A percentile compares a stretch with the other conserved stretches of the same genome.
phyloP scores from a whole-genome alignment of 768 basidiomycete species.

The Daedalea quercina region DNA sequence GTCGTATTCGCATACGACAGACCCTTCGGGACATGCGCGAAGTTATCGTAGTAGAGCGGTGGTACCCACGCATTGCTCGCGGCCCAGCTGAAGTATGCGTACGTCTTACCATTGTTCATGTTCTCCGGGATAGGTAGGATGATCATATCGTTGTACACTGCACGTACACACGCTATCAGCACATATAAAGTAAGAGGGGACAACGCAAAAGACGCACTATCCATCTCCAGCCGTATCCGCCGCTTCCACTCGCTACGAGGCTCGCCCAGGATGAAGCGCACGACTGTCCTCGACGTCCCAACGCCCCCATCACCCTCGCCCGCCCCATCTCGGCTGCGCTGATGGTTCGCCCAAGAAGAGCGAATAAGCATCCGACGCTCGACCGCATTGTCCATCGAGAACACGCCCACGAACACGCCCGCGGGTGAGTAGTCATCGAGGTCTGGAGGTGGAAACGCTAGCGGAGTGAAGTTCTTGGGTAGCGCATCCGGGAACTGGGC shows the following conservation, averaged over 20 bases:
- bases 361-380: constrained; percentile 85
- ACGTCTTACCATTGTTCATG: constrained; percentile 93
- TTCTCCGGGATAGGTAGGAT: constrained; percentile 83
- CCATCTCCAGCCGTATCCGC: constrained; percentile 81
- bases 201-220: constrained; percentile 67
- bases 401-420: constrained; percentile 84
- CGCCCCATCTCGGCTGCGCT: constrained; percentile 69
- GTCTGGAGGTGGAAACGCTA: constrained; percentile 64
- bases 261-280: constrained; percentile 85
- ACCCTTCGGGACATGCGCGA: constrained; percentile 33
- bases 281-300: constrained; percentile 77
- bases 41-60: constrained; percentile 51
- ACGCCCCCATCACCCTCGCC: constrained; percentile 58
- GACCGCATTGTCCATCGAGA: constrained; percentile 79
- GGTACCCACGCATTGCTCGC: constrained; percentile 88
- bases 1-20: constrained; percentile 67
- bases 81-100: constrained; percentile 92
- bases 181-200: neutral
- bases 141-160: constrained; percentile 83
- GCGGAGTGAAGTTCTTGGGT: constrained; percentile 26
- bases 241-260: constrained; percentile 77
- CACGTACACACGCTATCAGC: neutral
- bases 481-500: constrained; percentile 32
- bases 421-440: constrained; percentile 75
- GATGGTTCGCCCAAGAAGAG: constrained; percentile 84